Percentiles rank a stretch among this genome's conserved stretches.
Evolutionary conservation across 2,329 filamentous ascomycete species (phyloP).

Genomic region (Epicoccum sorghinum): DNA sequence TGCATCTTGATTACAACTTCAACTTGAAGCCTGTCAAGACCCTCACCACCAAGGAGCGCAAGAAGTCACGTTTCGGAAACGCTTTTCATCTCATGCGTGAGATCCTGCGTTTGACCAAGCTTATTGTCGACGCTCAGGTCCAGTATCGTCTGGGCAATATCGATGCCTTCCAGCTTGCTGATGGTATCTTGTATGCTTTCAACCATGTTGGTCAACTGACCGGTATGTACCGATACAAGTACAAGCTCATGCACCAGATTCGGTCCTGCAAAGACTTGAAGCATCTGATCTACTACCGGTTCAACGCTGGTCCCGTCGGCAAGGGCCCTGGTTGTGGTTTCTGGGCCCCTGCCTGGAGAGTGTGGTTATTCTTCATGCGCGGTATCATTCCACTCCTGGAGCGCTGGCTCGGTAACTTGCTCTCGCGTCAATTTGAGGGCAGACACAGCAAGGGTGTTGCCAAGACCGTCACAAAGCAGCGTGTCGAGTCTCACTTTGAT

Average conservation of each 20-base stretch:
- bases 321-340: constrained; percentile 98
- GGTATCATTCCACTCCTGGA: constrained; percentile 97
- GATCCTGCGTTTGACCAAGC: constrained; percentile 91
- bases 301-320: constrained; percentile 94
- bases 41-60: constrained; percentile 95
- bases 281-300: constrained; percentile 98
- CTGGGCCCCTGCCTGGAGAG: constrained; percentile 98
- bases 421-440: constrained; percentile 97
- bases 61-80: constrained; percentile 99
- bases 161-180: constrained; percentile 96
- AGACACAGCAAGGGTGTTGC: constrained; percentile 98
- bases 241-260: constrained; percentile 99
- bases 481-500: constrained; percentile 98
- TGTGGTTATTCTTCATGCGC: constrained; percentile 99
- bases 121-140: constrained; percentile 98
- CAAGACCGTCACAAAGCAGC: constrained; percentile 98
- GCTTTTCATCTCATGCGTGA: constrained; percentile 99
- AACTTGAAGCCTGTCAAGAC: constrained; percentile 99
- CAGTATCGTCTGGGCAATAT: constrained; percentile 98
- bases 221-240: constrained; percentile 99
- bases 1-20: constrained; percentile 99
- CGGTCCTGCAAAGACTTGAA: constrained; percentile 98
- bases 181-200: constrained; percentile 98
- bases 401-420: constrained; percentile 93
- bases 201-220: constrained; percentile 98